Conservation (phyloP, 257 asterid species). For the Solanum medicagineum region DNA sequence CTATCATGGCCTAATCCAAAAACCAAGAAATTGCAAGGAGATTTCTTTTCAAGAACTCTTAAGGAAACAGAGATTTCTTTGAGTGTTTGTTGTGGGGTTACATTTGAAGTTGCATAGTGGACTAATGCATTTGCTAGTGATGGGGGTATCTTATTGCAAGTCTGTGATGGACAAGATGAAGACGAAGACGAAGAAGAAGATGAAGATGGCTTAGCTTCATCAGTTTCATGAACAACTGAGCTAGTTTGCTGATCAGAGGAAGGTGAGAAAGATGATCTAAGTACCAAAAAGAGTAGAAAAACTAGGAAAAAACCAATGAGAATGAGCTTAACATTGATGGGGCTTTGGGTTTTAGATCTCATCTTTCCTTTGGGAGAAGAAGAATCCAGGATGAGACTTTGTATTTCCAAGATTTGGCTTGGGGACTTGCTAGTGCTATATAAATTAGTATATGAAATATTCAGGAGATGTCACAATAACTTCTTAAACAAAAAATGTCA, state of each 20-base stretch:
- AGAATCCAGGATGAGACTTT: no score
- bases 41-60: conserved; percentile 42
- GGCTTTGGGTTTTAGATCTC: conserved; percentile 23
- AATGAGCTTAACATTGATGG: conserved; percentile 38
- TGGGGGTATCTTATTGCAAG: conserved; percentile 55
- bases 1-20: conserved; percentile 85
- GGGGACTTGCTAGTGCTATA: neutral
- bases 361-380: neutral
- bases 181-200: neutral
- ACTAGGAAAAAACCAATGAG: conserved; percentile 30
- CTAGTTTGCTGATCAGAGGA: neutral
- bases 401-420: neutral
- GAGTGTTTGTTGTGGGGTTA: conserved; percentile 82
- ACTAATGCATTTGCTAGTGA: conserved; percentile 57
- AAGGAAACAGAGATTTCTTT: conserved; percentile 64
- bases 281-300: conserved; percentile 34
- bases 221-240: neutral
- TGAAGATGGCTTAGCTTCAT: neutral
- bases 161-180: neutral
- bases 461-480: neutral
- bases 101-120: conserved; percentile 69
- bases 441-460: neutral
- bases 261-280: conserved; percentile 29
- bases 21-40: conserved; percentile 77
- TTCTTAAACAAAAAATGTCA: neutral